Percentiles rank a stretch among this genome's conserved stretches.
These are phyloP conservation scores for Ogataea methylovora DNA, from an alignment of 805 yeast genomes.

Conservation along the genomic window DNA sequence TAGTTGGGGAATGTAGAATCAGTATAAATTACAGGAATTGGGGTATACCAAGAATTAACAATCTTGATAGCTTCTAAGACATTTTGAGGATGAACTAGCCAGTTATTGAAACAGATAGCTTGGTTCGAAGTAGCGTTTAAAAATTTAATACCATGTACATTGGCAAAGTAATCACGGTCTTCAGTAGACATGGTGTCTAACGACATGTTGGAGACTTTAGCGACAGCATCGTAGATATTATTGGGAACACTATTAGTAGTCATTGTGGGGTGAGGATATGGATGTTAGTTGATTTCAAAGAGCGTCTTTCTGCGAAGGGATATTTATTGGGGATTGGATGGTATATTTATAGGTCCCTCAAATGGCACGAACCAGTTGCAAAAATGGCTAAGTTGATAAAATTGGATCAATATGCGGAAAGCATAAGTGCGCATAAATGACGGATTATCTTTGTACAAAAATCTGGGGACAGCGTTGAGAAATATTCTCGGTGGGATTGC, in stretches of 20 bases:
- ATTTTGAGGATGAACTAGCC: constrained; percentile 15
- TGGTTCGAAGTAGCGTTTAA: constrained; percentile 23
- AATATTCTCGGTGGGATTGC: too few relatives aligned
- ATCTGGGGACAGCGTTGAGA: too few relatives aligned
- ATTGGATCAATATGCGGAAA: too few relatives aligned
- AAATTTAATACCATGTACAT: constrained; percentile 10
- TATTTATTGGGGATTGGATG: too few relatives aligned
- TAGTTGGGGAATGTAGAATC: constrained; percentile 7
- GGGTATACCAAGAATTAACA: constrained; percentile 5
- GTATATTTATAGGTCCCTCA: too few relatives aligned
- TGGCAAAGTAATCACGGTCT: constrained; percentile 11
- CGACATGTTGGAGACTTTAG: constrained; percentile 14
- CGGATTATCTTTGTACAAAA: too few relatives aligned
- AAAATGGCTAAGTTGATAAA: too few relatives aligned
- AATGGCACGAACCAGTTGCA: too few relatives aligned
- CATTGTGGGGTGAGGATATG: too few relatives aligned
- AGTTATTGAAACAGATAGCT: constrained; percentile 15
- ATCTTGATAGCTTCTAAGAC: constrained; percentile 14
- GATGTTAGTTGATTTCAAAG: too few relatives aligned
- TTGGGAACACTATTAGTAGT: constrained; percentile 1
- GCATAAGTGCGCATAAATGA: too few relatives aligned
- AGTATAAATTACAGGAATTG: constrained; percentile 8
- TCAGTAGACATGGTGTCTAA: constrained; percentile 18
- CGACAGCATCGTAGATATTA: constrained; percentile 8
- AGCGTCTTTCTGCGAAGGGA: too few relatives aligned